Percentiles rank a stretch among this genome's conserved stretches.
phyloP scores from a whole-genome alignment of 2,329 filamentous ascomycete genomes.

The Orbilia brochopaga region DNA sequence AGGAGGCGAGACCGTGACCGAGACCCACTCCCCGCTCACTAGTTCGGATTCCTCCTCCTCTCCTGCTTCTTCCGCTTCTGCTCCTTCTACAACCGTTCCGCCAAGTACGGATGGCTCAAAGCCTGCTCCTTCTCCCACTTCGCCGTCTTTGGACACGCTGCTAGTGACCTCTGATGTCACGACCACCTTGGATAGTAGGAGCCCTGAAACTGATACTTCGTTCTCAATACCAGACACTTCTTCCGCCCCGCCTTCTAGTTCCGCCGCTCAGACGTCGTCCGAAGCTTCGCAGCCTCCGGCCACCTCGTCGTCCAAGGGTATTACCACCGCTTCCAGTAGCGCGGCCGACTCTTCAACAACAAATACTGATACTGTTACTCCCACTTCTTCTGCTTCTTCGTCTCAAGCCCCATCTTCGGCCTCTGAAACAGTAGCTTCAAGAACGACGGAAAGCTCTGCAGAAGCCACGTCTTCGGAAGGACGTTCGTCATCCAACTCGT shows the following conservation, averaged over 20 bases:
- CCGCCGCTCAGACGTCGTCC: constrained; percentile 5
- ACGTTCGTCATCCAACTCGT: constrained; percentile 2
- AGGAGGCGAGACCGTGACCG: neutral
- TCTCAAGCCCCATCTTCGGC: neutral
- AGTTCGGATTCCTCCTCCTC: neutral
- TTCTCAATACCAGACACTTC: neutral
- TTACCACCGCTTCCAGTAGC: constrained; percentile 23
- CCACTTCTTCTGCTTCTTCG: neutral
- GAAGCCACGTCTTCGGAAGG: constrained; percentile 13
- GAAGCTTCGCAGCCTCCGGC: constrained; percentile 5
- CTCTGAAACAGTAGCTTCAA: neutral
- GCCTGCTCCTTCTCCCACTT: constrained; percentile 7
- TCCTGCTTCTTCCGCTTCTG: neutral
- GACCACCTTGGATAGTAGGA: constrained; percentile 2
- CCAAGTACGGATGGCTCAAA: constrained; percentile 27
- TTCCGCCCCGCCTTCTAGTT: neutral
- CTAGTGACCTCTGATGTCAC: neutral
- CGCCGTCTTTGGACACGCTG: constrained; percentile 6
- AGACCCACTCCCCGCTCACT: neutral
- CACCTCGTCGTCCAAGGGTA: constrained; percentile 19
- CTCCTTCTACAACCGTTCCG: constrained; percentile 12
- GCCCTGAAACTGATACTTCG: constrained; percentile 6
- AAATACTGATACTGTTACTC: constrained; percentile 5
- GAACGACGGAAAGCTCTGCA: neutral
- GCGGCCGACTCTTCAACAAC: constrained; percentile 19